Percentiles rank a stretch among this genome's conserved stretches.
phyloP scores from a whole-genome alignment of 306 rosid genomes.

The Mimosa bimucronata region DNA sequence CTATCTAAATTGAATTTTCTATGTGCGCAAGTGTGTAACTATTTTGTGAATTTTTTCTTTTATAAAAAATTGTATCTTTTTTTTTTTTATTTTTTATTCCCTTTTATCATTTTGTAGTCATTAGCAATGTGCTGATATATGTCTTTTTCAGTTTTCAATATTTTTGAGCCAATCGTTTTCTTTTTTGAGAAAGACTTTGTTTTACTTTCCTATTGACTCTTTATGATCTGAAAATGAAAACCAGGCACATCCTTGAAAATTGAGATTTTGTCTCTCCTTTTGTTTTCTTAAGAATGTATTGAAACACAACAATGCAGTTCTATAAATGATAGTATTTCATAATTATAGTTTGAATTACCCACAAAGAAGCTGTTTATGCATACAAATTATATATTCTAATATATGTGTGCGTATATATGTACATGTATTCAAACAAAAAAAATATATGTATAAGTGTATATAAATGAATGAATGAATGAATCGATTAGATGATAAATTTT shows the following conservation, averaged over 20 bases:
- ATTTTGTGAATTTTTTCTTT: no score
- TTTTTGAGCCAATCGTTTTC: background rate
- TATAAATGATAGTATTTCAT: background rate
- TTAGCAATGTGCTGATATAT: background rate
- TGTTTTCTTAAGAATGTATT: background rate
- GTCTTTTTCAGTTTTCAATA: slow-evolving; percentile 26
- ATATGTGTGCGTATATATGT: no score
- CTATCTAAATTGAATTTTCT: no score
- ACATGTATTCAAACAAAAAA: no score
- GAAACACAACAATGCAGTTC: background rate
- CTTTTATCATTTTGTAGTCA: slow-evolving; percentile 17
- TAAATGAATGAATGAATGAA: no score
- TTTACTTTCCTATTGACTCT: background rate
- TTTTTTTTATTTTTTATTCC: no score
- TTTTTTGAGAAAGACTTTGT: background rate
- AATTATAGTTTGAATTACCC: background rate
- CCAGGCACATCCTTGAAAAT: background rate
- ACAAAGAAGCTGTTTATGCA: background rate
- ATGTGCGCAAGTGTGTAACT: no score
- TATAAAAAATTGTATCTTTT: no score
- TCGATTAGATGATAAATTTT: no score
- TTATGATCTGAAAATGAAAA: background rate
- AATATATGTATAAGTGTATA: no score
- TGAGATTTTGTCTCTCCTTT: background rate
- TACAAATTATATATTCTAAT: no score